A percentile compares a stretch with the other conserved stretches of the same genome.
These are phyloP conservation scores for Tetrastigma voinierianum DNA, from an alignment of 164 flowering plant genomes.

Conservation along the genomic window DNA sequence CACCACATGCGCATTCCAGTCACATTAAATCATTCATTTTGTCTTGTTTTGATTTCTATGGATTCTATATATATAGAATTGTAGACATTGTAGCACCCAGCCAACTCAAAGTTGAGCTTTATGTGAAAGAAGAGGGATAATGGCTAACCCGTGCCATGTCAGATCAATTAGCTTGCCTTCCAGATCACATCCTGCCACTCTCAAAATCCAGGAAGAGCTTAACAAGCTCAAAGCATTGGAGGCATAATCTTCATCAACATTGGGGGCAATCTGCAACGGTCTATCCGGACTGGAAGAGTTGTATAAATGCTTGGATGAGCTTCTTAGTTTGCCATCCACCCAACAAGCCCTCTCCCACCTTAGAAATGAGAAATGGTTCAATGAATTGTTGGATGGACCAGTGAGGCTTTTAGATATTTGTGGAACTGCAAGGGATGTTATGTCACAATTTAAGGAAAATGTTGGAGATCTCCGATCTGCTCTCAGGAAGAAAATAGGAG, in stretches of 20 bases:
- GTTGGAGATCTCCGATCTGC: conserved; percentile 26
- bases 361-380: conserved; percentile 12
- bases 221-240: conserved; percentile 29
- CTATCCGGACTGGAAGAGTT: conserved; percentile 29
- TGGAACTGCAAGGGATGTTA: conserved; percentile 19
- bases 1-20: conserved; percentile 23
- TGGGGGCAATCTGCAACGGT: conserved; percentile 21
- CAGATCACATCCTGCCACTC: conserved; percentile 34
- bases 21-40: neutral
- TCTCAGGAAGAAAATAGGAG: conserved; percentile 28
- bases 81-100: neutral
- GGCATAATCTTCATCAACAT: conserved; percentile 12
- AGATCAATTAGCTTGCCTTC: conserved; percentile 50
- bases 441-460: conserved; percentile 18
- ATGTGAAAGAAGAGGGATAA: conserved; percentile 7
- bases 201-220: conserved; percentile 32
- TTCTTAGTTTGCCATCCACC: conserved; percentile 27
- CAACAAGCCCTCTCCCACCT: conserved; percentile 24
- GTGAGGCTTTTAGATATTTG: conserved; percentile 27
- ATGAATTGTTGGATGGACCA: conserved; percentile 26
- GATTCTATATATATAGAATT: neutral
- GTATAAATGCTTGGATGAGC: conserved; percentile 29
- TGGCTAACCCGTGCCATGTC: conserved; percentile 20
- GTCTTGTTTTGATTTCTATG: neutral
- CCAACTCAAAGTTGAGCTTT: conserved; percentile 1